phyloP scores from a whole-genome alignment of 1,139 yeast genomes.

The Kurtzmaniella quercitrusa region DNA sequence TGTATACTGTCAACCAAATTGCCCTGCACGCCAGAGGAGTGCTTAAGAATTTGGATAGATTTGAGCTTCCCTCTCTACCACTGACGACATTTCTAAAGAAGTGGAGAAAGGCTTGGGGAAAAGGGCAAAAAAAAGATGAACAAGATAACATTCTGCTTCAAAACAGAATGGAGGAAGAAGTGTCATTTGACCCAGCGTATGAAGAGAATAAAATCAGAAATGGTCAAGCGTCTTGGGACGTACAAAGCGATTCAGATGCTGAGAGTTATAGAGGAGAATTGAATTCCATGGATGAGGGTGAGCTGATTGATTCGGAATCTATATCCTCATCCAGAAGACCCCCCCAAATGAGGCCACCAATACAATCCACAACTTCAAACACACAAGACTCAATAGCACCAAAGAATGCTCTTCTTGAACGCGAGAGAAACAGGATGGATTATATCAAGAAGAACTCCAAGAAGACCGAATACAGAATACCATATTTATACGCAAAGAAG shows the following conservation, averaged over 20 bases:
- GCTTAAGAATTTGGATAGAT: slow-evolving; percentile 32
- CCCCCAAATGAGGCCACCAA: background rate
- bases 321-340: background rate
- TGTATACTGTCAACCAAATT: slow-evolving; percentile 23
- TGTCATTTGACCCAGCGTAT: slow-evolving; percentile 25
- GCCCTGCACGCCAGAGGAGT: slow-evolving; percentile 31
- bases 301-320: slow-evolving; percentile 13
- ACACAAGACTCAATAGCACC: background rate
- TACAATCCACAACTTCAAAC: background rate
- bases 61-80: slow-evolving; percentile 59
- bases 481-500: slow-evolving; percentile 67
- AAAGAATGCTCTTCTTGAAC: background rate
- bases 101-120: slow-evolving; percentile 8
- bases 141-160: slow-evolving; percentile 12
- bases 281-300: background rate
- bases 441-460: slow-evolving; percentile 23
- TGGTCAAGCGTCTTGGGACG: slow-evolving; percentile 19
- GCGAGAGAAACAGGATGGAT: slow-evolving; percentile 24
- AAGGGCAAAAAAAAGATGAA: background rate
- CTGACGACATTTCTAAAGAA: slow-evolving; percentile 40
- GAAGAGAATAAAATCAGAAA: slow-evolving; percentile 40
- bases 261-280: background rate
- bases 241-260: slow-evolving; percentile 10
- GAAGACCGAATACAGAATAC: slow-evolving; percentile 36
- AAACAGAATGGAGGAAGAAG: slow-evolving; percentile 9